These are phyloP conservation scores for Rhodocollybia butyracea DNA, from an alignment of 768 basidiomycete species.

Conservation along the genomic window DNA sequence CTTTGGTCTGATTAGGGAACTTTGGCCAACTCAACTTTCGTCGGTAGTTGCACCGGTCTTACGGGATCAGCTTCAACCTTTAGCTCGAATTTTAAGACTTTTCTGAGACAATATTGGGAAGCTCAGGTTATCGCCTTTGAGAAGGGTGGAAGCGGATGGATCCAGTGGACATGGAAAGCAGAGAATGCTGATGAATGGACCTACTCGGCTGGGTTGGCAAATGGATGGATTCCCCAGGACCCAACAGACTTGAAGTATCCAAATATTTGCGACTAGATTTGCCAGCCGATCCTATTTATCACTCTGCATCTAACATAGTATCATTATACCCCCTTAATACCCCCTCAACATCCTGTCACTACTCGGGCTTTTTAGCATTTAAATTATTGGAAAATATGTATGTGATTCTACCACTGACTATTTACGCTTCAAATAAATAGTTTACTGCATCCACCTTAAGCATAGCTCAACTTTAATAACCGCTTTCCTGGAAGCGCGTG, in stretches of 20 bases:
- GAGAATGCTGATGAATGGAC: constrained; percentile 88
- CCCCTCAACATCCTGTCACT: too few species aligned
- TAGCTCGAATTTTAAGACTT: constrained; percentile 74
- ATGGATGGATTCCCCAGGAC: constrained; percentile 78
- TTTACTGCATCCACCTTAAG: too few species aligned
- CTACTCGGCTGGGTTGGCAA: constrained; percentile 70
- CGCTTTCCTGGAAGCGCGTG: too few species aligned
- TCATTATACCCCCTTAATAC: too few species aligned
- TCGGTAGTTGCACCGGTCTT: constrained; percentile 72
- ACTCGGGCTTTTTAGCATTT: too few species aligned
- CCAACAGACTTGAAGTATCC: constrained; percentile 51
- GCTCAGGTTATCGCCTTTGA: constrained; percentile 78
- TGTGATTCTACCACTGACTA: too few species aligned
- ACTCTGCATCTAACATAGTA: too few species aligned
- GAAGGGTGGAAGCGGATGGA: constrained; percentile 62
- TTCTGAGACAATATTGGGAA: constrained; percentile 81
- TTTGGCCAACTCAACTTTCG: constrained; percentile 54
- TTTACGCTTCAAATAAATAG: too few species aligned
- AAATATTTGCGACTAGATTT: constrained; percentile 51
- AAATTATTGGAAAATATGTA: too few species aligned
- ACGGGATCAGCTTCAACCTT: constrained; percentile 77
- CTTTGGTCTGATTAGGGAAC: constrained; percentile 29
- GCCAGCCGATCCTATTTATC: too few species aligned
- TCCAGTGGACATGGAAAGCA: constrained; percentile 85
- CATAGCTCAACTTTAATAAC: too few species aligned